Evolutionary conservation across 106 monocot genomes (phyloP), one percentile per base, ranked within the genome.

Genomic region (Narthecium ossifragum): DNA sequence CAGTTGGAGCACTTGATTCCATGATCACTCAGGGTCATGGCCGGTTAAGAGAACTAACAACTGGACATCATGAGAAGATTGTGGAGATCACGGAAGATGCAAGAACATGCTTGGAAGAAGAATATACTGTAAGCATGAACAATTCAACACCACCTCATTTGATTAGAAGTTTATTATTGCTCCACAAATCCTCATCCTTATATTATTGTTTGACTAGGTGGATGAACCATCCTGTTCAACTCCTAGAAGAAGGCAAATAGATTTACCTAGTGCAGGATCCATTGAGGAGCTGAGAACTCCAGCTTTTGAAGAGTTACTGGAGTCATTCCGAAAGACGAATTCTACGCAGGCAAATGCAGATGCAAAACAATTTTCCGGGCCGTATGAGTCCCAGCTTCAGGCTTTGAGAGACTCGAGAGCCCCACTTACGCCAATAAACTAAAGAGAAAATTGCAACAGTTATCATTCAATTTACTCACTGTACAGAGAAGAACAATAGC

Each of bases 211-310:
- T 60, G 0, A 34, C n/a, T 47, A 98, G 96, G 84, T 90, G 59
- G 90, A 98, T 70, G 84, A 84, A 62, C 86, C 84, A n/a, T 72
- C 86, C 51, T 90, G 96, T 74, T 86, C 81, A 14, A 90, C 96
- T 13, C 96, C 90, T 23, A 81, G 61, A 62, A 80, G 51, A 40
- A 61, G 96, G 49, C 40, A 34, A 1, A 81, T 98, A 30, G 74
- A 78, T 63, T 55, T 84, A 25, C 96, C 84, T 10, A 90, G 76
- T 31, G 63, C 32, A n/a, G 34, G 75, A 43, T 86, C 86, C 32
- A 90, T 90, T 34, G 90, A 98, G 60, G 86, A 87, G 64, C 61
- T 98, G 63, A 78, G 84, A 68, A 87, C 90, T 58, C 84, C 86
- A 52, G 73, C 80, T 38, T 87, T 91, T 68, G 90, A 91, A 26